These are phyloP conservation scores for Aquilaria agallochum DNA, from an alignment of 441 rosid genomes.

Conservation along the genomic window DNA sequence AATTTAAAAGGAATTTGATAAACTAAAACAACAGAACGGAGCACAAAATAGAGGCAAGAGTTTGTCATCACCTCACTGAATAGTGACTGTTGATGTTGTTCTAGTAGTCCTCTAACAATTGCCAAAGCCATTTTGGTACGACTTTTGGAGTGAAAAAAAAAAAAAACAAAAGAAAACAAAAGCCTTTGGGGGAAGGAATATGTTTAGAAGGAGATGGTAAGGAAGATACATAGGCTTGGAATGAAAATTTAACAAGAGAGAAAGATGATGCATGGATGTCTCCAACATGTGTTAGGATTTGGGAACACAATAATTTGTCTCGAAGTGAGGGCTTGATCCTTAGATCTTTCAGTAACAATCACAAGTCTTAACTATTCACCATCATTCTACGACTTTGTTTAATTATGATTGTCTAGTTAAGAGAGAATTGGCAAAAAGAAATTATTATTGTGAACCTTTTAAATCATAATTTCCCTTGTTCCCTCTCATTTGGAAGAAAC, in stretches of 20 bases:
- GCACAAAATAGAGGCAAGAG: neutral
- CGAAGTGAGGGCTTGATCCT: too few species aligned
- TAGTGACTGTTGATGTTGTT: constrained; percentile 38
- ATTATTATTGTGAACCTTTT: too few species aligned
- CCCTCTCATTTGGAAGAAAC: too few species aligned
- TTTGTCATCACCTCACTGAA: constrained; percentile 34
- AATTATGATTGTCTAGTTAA: too few species aligned
- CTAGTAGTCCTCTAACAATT: constrained; percentile 37
- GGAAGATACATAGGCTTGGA: constrained; percentile 13
- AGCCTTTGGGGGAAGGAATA: too few species aligned
- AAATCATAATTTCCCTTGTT: too few species aligned
- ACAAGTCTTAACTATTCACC: too few species aligned
- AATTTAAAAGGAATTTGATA: neutral
- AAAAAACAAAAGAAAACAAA: constrained; percentile 12
- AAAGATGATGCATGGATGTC: constrained; percentile 14
- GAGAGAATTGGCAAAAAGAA: too few species aligned
- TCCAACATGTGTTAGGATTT: constrained; percentile 13
- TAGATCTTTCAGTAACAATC: too few species aligned
- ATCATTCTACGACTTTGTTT: too few species aligned
- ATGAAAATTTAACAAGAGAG: constrained; percentile 9
- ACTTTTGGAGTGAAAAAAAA: constrained; percentile 8
- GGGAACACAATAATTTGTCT: too few species aligned
- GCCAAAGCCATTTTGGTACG: constrained; percentile 36
- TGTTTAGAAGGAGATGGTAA: constrained; percentile 11
- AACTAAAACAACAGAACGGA: neutral